Base-by-base conservation (phyloP, 345 rosid species). In the Sapria himalayana region DNA sequence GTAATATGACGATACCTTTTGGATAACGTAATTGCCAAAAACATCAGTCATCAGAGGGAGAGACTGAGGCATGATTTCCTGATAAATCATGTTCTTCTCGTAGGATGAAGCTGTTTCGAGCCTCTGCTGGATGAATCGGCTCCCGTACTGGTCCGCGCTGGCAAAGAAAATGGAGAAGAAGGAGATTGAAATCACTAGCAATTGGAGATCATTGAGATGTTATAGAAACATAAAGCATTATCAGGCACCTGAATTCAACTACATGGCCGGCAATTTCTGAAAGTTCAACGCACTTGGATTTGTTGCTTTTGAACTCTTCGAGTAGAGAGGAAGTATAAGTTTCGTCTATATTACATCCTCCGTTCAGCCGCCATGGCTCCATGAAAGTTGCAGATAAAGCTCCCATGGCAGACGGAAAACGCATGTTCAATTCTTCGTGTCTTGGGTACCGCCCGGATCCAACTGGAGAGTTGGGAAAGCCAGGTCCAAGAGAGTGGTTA, bases 101-200 rank as follows among this genome's bases (percentile, higher is more conserved):
- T 69, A 73, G 0, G 22, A 39, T 7, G 69, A 58, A 16, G 76
- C 76, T 12, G 69, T 66, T 39, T 70, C 81, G 2, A 73, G 76
- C 45, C 70, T 73, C 45, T 73, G 81, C 56, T 66, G 81, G 38
- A 73, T 73, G 50, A 70, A 73, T 33, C 81, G 63, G 46, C 81
- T 73, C 24, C 81, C 81, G 34, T 69, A 67, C 56, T 76, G 92
- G 57, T 79, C 92, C 51, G 76, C 72, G 44, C 92, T 79, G 69
- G 39, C 37, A 43, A 41, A 6, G 38, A 2, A 49, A 3, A 10
- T 29, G 8, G 27, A 12, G 2, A 12, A 14, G 15, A 18, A 14
- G 8, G 42, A 20, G 37, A n/a, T n/a, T n/a, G n/a, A n/a, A n/a
- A n/a, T n/a, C n/a, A n/a, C n/a, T n/a, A n/a, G n/a, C n/a, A n/a